A percentile compares a stretch with the other conserved stretches of the same genome.
These are phyloP conservation scores for Leishmania arabica DNA, from an alignment of 208 protist genomes.

Conservation along the genomic window DNA sequence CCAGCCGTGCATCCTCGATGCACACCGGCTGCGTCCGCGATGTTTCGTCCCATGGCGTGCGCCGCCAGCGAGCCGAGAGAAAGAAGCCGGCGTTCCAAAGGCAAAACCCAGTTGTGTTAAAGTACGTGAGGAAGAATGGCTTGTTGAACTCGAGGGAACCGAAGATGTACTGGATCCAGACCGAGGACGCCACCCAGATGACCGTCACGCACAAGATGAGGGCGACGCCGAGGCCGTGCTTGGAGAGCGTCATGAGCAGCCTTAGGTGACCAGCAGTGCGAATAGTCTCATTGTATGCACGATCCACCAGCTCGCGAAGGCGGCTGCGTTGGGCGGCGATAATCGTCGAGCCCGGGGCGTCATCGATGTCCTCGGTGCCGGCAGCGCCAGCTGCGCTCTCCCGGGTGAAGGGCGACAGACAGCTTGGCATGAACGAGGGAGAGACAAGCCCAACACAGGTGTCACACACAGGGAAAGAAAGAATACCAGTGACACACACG, in stretches of 20 bases:
- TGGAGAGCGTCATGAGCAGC: constrained; percentile 34
- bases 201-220: constrained; percentile 88
- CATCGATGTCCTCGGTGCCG: not conserved
- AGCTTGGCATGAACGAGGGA: not conserved
- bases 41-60: constrained; percentile 53
- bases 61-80: constrained; percentile 52
- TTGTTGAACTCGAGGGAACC: constrained; percentile 76
- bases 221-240: constrained; percentile 78
- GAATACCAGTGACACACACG: not conserved
- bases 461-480: not conserved
- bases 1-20: constrained; percentile 52
- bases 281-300: not conserved
- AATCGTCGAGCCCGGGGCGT: not conserved
- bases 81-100: constrained; percentile 86
- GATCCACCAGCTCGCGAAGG: not conserved
- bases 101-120: constrained; percentile 89
- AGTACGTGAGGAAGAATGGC: constrained; percentile 93
- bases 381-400: not conserved
- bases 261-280: not conserved
- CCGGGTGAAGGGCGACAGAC: not conserved
- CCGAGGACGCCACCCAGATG: constrained; percentile 90
- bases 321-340: constrained; percentile 2
- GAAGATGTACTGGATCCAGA: constrained; percentile 93
- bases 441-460: not conserved
- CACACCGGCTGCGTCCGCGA: constrained; percentile 44